Conservation (phyloP, 2,329 filamentous ascomycete genomes). For the Cadophora malorum region DNA sequence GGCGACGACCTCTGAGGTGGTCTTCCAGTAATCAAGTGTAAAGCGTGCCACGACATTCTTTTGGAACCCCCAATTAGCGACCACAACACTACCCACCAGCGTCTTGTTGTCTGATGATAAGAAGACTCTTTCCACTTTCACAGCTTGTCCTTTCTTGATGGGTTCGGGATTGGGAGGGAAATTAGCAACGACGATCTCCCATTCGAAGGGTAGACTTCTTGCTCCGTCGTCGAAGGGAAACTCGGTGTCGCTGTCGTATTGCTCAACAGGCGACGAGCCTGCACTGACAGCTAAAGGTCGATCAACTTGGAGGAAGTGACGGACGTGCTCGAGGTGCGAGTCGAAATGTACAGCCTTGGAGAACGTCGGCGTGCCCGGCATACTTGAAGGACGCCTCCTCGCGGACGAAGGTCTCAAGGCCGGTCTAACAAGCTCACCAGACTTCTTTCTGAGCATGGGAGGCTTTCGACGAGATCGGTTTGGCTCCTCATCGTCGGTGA, state of each 20-base stretch:
- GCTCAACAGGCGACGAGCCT: slow-evolving; percentile 87
- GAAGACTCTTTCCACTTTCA: slow-evolving; percentile 86
- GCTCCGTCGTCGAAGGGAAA: slow-evolving; percentile 76
- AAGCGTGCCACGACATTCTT: slow-evolving; percentile 92
- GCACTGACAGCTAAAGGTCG: slow-evolving; percentile 95
- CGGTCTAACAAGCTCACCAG: slow-evolving; percentile 92
- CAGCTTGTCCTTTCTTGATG: slow-evolving; percentile 67
- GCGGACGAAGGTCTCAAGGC: slow-evolving; percentile 79
- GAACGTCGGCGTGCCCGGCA: slow-evolving; percentile 96
- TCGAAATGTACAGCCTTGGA: slow-evolving; percentile 99
- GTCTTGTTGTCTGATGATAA: slow-evolving; percentile 87
- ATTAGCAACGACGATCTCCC: slow-evolving; percentile 86
- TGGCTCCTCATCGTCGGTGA: slow-evolving; percentile 61
- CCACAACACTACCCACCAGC: slow-evolving; percentile 81
- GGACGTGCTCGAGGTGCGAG: slow-evolving; percentile 92
- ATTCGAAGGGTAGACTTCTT: slow-evolving; percentile 69
- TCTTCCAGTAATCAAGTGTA: slow-evolving; percentile 98
- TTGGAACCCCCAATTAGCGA: slow-evolving; percentile 87
- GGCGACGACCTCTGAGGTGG: slow-evolving; percentile 90
- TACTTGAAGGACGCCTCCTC: slow-evolving; percentile 86
- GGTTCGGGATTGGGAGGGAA: slow-evolving; percentile 73
- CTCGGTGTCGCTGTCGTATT: slow-evolving; percentile 84
- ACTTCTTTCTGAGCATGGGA: slow-evolving; percentile 97
- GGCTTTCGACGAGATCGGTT: slow-evolving; percentile 71
- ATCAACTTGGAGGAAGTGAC: slow-evolving; percentile 94